Conservation (phyloP, 768 basidiomycete species). For the Podaxis rugospora region DNA sequence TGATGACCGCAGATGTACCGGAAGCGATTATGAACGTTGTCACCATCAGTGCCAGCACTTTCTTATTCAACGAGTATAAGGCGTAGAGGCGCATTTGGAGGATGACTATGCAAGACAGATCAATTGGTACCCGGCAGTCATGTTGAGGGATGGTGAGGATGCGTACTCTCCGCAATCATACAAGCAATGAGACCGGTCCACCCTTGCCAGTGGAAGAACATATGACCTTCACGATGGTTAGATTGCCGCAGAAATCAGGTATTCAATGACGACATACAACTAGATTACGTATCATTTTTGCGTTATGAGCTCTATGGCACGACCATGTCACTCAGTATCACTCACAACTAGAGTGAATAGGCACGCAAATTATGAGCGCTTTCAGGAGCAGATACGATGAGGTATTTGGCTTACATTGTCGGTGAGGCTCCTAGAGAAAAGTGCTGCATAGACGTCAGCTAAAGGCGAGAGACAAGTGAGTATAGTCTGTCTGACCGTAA, state of each 20-base stretch:
- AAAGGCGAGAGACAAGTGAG: background rate
- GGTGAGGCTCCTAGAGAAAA: background rate
- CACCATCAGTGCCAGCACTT: conserved; percentile 42
- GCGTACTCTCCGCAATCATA: conserved; percentile 51
- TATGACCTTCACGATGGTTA: conserved; percentile 25
- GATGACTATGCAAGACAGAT: conserved; percentile 33
- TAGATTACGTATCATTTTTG: background rate
- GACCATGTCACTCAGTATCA: conserved; percentile 17
- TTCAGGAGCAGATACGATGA: background rate
- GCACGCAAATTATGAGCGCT: background rate
- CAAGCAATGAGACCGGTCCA: conserved; percentile 52
- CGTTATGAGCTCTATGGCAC: background rate
- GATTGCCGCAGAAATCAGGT: background rate
- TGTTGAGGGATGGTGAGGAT: background rate
- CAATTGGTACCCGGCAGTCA: background rate
- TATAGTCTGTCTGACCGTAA: conserved; percentile 34
- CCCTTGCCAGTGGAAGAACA: conserved; percentile 57
- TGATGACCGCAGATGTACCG: conserved; percentile 39
- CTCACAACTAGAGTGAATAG: conserved; percentile 30
- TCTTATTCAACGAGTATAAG: conserved; percentile 50
- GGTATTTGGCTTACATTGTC: conserved; percentile 3
- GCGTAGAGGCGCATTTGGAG: conserved; percentile 63
- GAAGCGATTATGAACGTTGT: conserved; percentile 34
- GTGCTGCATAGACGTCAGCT: background rate
- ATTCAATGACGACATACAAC: background rate